These are phyloP conservation scores for Melampsora larici-populina DNA, from an alignment of 1,284 basidiomycete species.

Conservation along the genomic window DNA sequence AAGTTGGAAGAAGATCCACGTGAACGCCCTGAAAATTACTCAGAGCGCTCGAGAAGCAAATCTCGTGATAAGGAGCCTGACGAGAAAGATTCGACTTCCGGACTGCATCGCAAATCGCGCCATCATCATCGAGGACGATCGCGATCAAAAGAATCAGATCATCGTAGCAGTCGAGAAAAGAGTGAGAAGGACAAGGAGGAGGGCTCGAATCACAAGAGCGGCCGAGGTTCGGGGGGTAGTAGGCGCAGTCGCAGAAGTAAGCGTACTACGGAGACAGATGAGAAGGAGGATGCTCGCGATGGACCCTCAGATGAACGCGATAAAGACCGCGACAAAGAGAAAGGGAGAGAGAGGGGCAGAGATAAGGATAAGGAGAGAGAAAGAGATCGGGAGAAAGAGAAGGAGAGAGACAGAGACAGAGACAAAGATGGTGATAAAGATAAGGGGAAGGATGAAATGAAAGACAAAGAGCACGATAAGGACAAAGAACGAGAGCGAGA, in stretches of 20 bases:
- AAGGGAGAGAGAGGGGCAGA: conserved; percentile 16
- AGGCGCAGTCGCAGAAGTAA: conserved; percentile 37
- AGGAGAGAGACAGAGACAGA: conserved; percentile 14
- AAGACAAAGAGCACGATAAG: background rate
- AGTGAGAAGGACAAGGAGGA: conserved; percentile 41
- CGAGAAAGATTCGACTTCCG: conserved; percentile 24
- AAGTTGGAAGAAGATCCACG: conserved; percentile 18
- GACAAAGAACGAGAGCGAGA: conserved; percentile 15
- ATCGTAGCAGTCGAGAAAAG: conserved; percentile 40
- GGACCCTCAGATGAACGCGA: conserved; percentile 26
- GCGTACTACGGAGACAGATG: conserved; percentile 7
- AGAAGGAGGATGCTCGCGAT: conserved; percentile 34
- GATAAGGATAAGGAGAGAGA: conserved; percentile 25
- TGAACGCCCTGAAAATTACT: conserved; percentile 17
- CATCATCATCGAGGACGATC: conserved; percentile 40
- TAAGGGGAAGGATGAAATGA: background rate
- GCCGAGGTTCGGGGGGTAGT: conserved; percentile 17
- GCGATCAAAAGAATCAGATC: conserved; percentile 35
- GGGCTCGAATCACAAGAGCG: background rate
- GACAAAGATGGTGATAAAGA: background rate
- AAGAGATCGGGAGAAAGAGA: conserved; percentile 6
- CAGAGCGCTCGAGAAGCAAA: conserved; percentile 36
- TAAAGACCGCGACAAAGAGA: conserved; percentile 33
- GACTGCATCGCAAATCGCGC: conserved; percentile 12
- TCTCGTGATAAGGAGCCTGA: conserved; percentile 40